Base-by-base conservation (phyloP, 495 filamentous ascomycete genomes). In the Daldinia concentrica region DNA sequence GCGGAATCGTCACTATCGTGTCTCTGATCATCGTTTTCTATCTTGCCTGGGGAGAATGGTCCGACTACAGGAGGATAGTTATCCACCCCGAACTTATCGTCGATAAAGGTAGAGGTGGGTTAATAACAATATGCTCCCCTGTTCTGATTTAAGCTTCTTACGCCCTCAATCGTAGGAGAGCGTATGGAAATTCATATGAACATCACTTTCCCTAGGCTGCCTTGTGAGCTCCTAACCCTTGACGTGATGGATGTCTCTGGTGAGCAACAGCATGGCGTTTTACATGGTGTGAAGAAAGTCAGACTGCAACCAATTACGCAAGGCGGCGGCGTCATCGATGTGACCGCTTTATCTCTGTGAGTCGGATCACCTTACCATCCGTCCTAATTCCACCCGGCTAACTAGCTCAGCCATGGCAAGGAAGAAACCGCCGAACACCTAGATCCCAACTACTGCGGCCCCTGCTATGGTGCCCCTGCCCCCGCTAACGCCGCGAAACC, bases 201-300 rank as follows among this genome's bases (percentile, higher is more conserved):
- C 84, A 92, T 99, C 71, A 95, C 92, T 19, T 99, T 99, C 80
- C 95, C 96, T 5, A 90, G 90, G 34, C 84, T 99, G 32, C 95
- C 95, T 34, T 99, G 95, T 83, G 94, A 98, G 80, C 89, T 99
- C 54, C 82, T 98, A 58, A 98, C 95, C 15, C 89, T 99, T 70
- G 95, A 99, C 77, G 95, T 99, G 39, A 98, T 99, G 95, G 95
- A 99, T 80, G 94, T 99, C 11, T 96, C 92, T 14, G 95, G 95
- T 45, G 95, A 99, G 79, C 91, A 97, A 77, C 95, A 99, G 77
- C 90, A 91, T 56, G 96, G 95, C 45, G 92, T 99, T 61, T 88
- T 91, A 75, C 95, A 98, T 77, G 95, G 95, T 27, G 88, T 99
- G 67, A 90, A 86, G 77, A 97, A 97, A 78, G 91, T 97, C 48